These are phyloP conservation scores for Pulveroboletus ridleyi DNA, from an alignment of 1,284 basidiomycete genomes.

Conservation along the genomic window DNA sequence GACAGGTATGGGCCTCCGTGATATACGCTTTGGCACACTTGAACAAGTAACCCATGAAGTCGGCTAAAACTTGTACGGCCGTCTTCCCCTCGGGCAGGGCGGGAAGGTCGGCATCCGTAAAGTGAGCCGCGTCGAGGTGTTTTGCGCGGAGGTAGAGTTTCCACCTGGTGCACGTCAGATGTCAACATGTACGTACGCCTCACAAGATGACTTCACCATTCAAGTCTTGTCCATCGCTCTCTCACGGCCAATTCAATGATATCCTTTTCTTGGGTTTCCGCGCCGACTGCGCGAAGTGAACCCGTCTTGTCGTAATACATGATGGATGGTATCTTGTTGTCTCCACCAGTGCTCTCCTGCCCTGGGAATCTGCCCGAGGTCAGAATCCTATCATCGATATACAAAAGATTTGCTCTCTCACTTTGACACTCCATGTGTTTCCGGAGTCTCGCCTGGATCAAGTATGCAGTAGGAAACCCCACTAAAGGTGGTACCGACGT, in stretches of 20 bases:
- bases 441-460: constrained; percentile 53
- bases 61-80: constrained; percentile 53
- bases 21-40: constrained; percentile 53
- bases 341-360: constrained; percentile 46
- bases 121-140: constrained; percentile 36
- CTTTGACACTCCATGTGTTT: constrained; percentile 52
- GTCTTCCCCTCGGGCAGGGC: constrained; percentile 53
- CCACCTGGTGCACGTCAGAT: constrained; percentile 50
- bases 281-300: constrained; percentile 52
- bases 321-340: constrained; percentile 63
- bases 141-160: constrained; percentile 58
- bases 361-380: constrained; percentile 45
- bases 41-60: constrained; percentile 59
- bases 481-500: constrained; percentile 60
- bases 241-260: constrained; percentile 50
- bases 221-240: constrained; percentile 51
- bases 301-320: constrained; percentile 59
- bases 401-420: constrained; percentile 12
- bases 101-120: constrained; percentile 41
- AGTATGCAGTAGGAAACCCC: constrained; percentile 53
- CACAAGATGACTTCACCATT: constrained; percentile 47
- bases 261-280: constrained; percentile 53
- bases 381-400: neutral
- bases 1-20: constrained; percentile 46
- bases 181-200: neutral